phyloP scores from a whole-genome alignment of 768 basidiomycete genomes.

The Cyclocybe cylindracea region DNA sequence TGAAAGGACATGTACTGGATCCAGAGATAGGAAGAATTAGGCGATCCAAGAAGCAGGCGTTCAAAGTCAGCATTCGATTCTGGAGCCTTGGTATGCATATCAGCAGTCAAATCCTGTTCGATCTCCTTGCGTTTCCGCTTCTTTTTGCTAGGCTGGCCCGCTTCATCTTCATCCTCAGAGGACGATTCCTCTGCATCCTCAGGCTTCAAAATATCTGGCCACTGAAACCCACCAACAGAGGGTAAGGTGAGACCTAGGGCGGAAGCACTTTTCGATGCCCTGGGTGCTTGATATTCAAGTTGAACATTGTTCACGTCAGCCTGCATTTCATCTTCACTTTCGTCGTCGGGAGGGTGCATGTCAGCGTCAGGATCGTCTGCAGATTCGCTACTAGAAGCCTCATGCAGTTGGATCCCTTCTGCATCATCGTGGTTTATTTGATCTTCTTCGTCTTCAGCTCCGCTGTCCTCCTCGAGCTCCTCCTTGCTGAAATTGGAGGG shows the following conservation, averaged over 20 bases:
- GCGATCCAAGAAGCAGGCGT: constrained; percentile 86
- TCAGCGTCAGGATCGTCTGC: constrained; percentile 15
- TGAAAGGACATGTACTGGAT: constrained; percentile 99
- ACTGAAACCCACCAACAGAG: constrained; percentile 68
- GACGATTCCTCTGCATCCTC: constrained; percentile 40
- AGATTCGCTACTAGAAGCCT: background rate
- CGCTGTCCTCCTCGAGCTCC: constrained; percentile 46
- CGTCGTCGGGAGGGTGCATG: background rate
- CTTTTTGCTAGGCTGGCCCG: constrained; percentile 49
- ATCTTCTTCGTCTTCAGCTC: constrained; percentile 26
- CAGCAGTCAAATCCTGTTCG: constrained; percentile 80
- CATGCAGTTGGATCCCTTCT: constrained; percentile 18
- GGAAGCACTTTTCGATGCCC: constrained; percentile 9
- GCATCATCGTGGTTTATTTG: constrained; percentile 18
- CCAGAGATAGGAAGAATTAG: constrained; percentile 98
- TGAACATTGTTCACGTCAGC: constrained; percentile 8
- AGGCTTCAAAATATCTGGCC: constrained; percentile 49
- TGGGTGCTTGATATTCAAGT: background rate
- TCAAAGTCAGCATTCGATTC: constrained; percentile 96
- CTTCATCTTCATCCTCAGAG: constrained; percentile 49
- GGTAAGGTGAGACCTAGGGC: constrained; percentile 42
- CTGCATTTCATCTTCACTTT: constrained; percentile 17
- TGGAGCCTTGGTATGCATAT: constrained; percentile 83
- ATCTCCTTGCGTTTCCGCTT: constrained; percentile 70
- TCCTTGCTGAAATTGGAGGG: constrained; percentile 81